phyloP scores from a whole-genome alignment of 306 rosid species.

The Cicer arietinum region DNA sequence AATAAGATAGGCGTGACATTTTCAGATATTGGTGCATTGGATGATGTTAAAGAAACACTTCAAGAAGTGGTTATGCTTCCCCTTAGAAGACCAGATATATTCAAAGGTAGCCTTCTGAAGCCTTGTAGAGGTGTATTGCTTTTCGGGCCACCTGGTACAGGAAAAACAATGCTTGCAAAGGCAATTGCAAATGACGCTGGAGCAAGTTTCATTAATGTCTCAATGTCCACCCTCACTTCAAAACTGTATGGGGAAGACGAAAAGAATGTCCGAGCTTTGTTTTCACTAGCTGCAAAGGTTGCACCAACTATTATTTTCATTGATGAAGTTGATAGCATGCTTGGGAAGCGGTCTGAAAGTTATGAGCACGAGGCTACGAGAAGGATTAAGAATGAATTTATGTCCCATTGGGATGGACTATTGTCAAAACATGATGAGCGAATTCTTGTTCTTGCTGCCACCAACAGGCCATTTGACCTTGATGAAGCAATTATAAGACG shows the following conservation, averaged over 20 bases:
- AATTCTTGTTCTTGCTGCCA: constrained; percentile 82
- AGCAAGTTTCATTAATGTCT: constrained; percentile 73
- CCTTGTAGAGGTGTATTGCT: constrained; percentile 86
- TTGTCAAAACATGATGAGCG: constrained; percentile 63
- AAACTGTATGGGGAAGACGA: constrained; percentile 83
- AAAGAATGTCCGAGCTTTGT: constrained; percentile 77
- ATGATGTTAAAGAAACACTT: constrained; percentile 78
- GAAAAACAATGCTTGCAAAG: constrained; percentile 88
- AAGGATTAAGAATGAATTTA: constrained; percentile 84
- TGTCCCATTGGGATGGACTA: constrained; percentile 87
- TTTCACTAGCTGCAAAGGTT: constrained; percentile 83
- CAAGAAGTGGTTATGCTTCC: constrained; percentile 89
- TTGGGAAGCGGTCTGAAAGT: constrained; percentile 75
- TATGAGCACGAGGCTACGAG: constrained; percentile 84
- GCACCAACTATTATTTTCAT: constrained; percentile 81
- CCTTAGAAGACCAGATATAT: constrained; percentile 81
- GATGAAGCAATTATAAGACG: constrained; percentile 91
- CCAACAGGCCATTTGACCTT: constrained; percentile 88
- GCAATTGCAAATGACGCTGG: constrained; percentile 81
- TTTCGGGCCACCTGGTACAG: constrained; percentile 89
- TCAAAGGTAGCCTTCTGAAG: constrained; percentile 75
- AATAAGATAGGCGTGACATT: constrained; percentile 77
- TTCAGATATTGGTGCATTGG: constrained; percentile 77
- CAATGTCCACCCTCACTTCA: constrained; percentile 79
- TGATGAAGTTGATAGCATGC: constrained; percentile 91